phyloP scores from a whole-genome alignment of 306 rosid genomes.

The Abrus pulchellus region DNA sequence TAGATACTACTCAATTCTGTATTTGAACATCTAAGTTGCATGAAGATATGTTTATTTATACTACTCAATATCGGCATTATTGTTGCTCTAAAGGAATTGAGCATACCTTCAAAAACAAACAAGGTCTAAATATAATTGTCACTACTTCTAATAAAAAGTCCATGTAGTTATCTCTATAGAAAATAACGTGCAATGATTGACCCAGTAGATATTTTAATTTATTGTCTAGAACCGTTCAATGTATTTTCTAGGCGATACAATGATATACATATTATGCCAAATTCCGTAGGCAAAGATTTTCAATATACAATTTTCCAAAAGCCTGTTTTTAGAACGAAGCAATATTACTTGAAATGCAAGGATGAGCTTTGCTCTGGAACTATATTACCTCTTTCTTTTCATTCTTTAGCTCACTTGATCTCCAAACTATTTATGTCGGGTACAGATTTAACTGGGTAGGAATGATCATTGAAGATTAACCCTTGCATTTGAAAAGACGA shows the following conservation, averaged over 20 bases:
- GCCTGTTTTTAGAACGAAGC: background rate
- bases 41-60: no score
- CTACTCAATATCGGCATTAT: no score
- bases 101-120: no score
- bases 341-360: background rate
- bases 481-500: background rate
- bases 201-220: background rate
- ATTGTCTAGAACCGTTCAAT: background rate
- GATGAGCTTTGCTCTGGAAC: background rate
- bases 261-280: background rate
- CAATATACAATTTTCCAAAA: background rate
- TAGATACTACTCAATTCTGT: no score
- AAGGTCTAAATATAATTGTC: no score
- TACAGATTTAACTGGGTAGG: background rate
- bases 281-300: background rate
- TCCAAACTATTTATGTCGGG: background rate
- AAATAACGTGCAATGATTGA: background rate
- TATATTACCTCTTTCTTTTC: background rate
- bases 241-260: background rate
- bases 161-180: no score
- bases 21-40: no score
- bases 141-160: no score
- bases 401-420: no score
- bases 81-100: no score
- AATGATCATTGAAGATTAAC: background rate